Base-by-base conservation (phyloP, 1,284 basidiomycete genomes). In the Sporisorium scitamineum region DNA sequence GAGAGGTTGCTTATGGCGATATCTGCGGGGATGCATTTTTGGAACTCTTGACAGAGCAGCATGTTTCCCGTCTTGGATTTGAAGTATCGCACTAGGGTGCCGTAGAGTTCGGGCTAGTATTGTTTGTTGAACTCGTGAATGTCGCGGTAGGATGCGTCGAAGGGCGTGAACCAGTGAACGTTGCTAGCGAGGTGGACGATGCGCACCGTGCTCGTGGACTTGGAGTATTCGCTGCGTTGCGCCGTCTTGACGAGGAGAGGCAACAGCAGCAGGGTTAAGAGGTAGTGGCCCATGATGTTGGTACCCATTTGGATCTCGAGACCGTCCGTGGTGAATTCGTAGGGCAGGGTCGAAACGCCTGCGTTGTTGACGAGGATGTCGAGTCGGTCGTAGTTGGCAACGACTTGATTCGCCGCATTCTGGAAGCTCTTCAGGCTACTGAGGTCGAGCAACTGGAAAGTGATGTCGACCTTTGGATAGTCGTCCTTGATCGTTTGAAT, bases 221-320 rank as follows among this genome's bases (percentile, higher is more conserved):
- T 2, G 7, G 13, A 7, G 32, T 52, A 52, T 11, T 52, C 51
- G 20, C 51, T 20, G 9, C 2, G 14, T 20, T 18, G n/a, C n/a
- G 51, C 51, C 16, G 52, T 54, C 52, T 29, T 41, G 13, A 18
- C 24, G 24, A 54, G 11, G 5, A 41, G 34, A 0, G 52, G 52
- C 52, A 54, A 11, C 24, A 54, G 26, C 13, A 54, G 37, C n/a
- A 54, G 24, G 18, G 52, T 54, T 4, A 54, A 11, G 2, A 54
- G 6, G 16, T 18, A 39, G 24, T 54, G 52, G 16, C 52, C 52
- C 37, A 54, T 41, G 10, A 54, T 37, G 26, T 54, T 54, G 37
- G 52, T 54, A 14, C 37, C 52, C 37, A 54, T 54, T 37, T 54
- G 52, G 7, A 54, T 13, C 18, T 54, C 52, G 24, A 54, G 52